These are phyloP conservation scores for Coemansia sp. DNA, from an alignment of 192 early-diverging fungal species.

Conservation along the genomic window DNA sequence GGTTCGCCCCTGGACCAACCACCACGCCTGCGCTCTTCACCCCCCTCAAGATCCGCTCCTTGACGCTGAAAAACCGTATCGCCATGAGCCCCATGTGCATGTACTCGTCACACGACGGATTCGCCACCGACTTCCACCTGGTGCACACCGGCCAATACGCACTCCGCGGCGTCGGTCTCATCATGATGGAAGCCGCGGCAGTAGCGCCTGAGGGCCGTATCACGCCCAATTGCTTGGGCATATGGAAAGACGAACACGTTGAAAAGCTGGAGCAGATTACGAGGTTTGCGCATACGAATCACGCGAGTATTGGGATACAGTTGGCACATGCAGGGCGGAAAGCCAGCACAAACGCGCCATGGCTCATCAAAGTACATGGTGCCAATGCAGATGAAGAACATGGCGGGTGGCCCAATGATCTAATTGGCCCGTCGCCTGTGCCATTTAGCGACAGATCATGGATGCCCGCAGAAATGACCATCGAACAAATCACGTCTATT, in stretches of 20 bases:
- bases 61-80: slow-evolving; percentile 76
- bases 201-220: slow-evolving; percentile 78
- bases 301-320: slow-evolving; percentile 68
- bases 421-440: slow-evolving; percentile 64
- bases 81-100: slow-evolving; percentile 83
- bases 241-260: slow-evolving; percentile 83
- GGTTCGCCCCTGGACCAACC: slow-evolving; percentile 17
- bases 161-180: slow-evolving; percentile 73
- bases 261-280: slow-evolving; percentile 46
- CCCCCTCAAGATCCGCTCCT: slow-evolving; percentile 64
- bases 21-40: slow-evolving; percentile 59
- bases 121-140: slow-evolving; percentile 66
- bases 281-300: slow-evolving; percentile 63
- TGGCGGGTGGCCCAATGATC: slow-evolving; percentile 74
- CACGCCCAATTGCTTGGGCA: slow-evolving; percentile 71
- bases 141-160: slow-evolving; percentile 68
- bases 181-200: slow-evolving; percentile 77
- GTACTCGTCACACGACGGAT: slow-evolving; percentile 69
- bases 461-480: slow-evolving; percentile 57
- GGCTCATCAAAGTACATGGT: slow-evolving; percentile 17
- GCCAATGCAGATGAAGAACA: slow-evolving; percentile 14
- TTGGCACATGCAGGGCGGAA: slow-evolving; percentile 85
- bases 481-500: slow-evolving; percentile 67
- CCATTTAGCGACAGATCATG: slow-evolving; percentile 39
- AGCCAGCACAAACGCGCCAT: slow-evolving; percentile 46